Evolutionary conservation across 805 yeast genomes (phyloP).

Genomic region (Ogataea nonfermentans): DNA sequence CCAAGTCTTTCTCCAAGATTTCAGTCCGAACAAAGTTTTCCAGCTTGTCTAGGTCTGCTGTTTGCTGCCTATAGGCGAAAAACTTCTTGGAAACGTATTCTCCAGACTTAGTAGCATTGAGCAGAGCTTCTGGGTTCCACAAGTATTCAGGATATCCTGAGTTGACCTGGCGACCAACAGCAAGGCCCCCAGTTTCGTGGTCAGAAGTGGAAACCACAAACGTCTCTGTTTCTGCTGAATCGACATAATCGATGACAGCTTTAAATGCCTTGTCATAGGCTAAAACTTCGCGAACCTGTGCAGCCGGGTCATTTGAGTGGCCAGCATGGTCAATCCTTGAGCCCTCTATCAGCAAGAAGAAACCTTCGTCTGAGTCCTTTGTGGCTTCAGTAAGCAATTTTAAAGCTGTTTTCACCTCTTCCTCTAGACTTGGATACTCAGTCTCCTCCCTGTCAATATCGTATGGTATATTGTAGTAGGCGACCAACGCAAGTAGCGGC

Average conservation of each 20-base stretch:
- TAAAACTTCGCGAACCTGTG: constrained; percentile 86
- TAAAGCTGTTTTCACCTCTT: constrained; percentile 73
- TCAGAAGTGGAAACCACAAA: constrained; percentile 81
- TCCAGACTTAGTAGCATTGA: constrained; percentile 72
- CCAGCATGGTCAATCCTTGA: constrained; percentile 96
- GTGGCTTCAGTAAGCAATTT: constrained; percentile 66
- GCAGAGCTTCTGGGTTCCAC: constrained; percentile 81
- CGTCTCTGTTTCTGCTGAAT: constrained; percentile 69
- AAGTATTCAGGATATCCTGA: constrained; percentile 75
- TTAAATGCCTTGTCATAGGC: constrained; percentile 82
- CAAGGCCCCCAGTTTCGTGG: constrained; percentile 95
- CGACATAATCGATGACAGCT: constrained; percentile 70
- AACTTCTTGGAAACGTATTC: constrained; percentile 59
- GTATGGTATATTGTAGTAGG: constrained; percentile 77
- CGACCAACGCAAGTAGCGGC: constrained; percentile 76
- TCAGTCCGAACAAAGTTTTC: constrained; percentile 49
- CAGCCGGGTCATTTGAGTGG: constrained; percentile 90
- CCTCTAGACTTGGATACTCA: constrained; percentile 73
- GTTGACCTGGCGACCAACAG: constrained; percentile 76
- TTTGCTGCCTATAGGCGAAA: constrained; percentile 18
- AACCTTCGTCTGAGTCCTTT: constrained; percentile 72
- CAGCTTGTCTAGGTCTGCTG: constrained; percentile 22
- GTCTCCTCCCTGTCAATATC: constrained; percentile 69
- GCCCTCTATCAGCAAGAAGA: constrained; percentile 85
- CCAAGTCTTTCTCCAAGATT: constrained; percentile 62